Evolutionary conservation across 176 grass and related monocot species (phyloP).

Genomic region (Musa itinerans): DNA sequence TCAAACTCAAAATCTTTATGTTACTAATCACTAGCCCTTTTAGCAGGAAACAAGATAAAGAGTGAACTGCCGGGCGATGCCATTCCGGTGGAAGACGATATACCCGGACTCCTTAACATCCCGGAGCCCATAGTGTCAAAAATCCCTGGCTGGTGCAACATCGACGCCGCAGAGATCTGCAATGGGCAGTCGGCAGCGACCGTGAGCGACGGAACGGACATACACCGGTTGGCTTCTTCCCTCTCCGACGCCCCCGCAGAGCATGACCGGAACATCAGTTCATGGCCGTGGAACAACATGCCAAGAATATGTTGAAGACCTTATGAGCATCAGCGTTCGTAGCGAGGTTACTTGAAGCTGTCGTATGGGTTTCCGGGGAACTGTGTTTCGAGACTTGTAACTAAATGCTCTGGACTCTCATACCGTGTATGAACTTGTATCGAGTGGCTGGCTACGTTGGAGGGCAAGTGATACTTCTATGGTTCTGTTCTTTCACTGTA

Average conservation of each 20-base stretch:
- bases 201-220: conserved; percentile 3
- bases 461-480: no score
- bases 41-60: conserved; percentile 19
- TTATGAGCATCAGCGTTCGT: background rate
- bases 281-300: conserved; percentile 32
- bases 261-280: conserved; percentile 31
- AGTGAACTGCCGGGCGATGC: background rate
- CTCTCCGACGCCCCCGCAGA: conserved; percentile 2
- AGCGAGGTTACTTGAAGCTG: no score
- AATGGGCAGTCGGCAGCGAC: background rate
- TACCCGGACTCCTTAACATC: conserved; percentile 22
- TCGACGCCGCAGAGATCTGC: conserved; percentile 6
- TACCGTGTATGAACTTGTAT: no score
- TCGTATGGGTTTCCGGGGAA: no score
- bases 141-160: conserved; percentile 20
- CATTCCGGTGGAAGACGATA: background rate
- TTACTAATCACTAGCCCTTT: background rate
- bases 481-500: no score
- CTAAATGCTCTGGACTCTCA: no score
- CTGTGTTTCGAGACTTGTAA: no score
- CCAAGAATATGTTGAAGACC: conserved; percentile 30
- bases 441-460: no score
- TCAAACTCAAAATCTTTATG: conserved; percentile 3
- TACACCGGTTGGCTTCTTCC: conserved; percentile 10
- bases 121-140: background rate